Conservation (phyloP, 1,139 yeast genomes). For the Candida buenavistaensis region DNA sequence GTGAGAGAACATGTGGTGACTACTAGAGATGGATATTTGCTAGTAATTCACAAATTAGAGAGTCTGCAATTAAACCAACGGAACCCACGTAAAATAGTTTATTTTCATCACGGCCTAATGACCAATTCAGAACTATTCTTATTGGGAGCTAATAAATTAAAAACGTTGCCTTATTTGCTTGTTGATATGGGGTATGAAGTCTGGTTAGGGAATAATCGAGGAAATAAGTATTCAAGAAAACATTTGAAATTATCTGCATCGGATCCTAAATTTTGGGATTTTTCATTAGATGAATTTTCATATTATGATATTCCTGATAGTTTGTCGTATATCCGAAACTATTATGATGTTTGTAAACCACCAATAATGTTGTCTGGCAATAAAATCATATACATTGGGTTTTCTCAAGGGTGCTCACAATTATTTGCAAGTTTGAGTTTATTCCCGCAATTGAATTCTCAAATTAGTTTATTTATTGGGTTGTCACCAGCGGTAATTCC, state of each 20-base stretch:
- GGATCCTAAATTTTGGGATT: slow-evolving; percentile 71
- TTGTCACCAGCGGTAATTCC: slow-evolving; percentile 50
- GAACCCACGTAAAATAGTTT: slow-evolving; percentile 24
- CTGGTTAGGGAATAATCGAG: slow-evolving; percentile 40
- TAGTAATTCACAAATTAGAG: slow-evolving; percentile 40
- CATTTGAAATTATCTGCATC: slow-evolving; percentile 38
- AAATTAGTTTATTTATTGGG: slow-evolving; percentile 38
- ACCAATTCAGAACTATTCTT: slow-evolving; percentile 49
- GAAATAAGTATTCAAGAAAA: slow-evolving; percentile 41
- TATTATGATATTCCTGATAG: slow-evolving; percentile 78
- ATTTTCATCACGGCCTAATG: slow-evolving; percentile 49
- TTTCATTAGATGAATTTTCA: slow-evolving; percentile 83
- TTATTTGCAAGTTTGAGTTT: slow-evolving; percentile 43
- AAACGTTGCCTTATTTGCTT: slow-evolving; percentile 31
- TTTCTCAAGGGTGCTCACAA: slow-evolving; percentile 50
- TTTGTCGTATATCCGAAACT: slow-evolving; percentile 53
- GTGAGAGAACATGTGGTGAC: slow-evolving; percentile 73
- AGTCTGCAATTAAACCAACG: slow-evolving; percentile 4
- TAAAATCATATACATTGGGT: slow-evolving; percentile 39
- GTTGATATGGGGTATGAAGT: slow-evolving; percentile 36
- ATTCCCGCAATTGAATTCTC: slow-evolving; percentile 33
- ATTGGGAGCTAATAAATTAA: slow-evolving; percentile 34
- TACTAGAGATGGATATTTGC: slow-evolving; percentile 42
- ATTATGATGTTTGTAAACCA: slow-evolving; percentile 11
- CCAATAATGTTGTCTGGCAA: too few relatives aligned